phyloP scores from a whole-genome alignment of 2,329 filamentous ascomycete genomes.

The Lachnellula occidentalis region DNA sequence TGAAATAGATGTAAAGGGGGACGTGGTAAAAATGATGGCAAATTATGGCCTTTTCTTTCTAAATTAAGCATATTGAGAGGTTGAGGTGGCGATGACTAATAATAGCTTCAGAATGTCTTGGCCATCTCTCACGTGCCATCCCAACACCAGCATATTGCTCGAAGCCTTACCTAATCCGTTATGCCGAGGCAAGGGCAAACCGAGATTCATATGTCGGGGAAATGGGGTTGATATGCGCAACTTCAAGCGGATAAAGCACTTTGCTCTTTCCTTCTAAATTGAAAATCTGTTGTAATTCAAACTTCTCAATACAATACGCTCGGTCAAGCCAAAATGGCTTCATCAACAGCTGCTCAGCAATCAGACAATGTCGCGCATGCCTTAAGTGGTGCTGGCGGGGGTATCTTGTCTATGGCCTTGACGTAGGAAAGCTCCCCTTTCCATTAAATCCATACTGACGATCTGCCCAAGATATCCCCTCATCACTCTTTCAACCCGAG shows the following conservation, averaged over 20 bases:
- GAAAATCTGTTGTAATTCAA: neutral
- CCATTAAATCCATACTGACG: slow-evolving; percentile 7
- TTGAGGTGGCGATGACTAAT: neutral
- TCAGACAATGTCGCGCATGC: slow-evolving; percentile 97
- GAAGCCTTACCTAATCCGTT: too few relatives aligned
- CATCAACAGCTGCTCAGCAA: slow-evolving; percentile 43
- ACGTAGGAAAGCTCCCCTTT: slow-evolving; percentile 53
- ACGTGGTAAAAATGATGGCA: slow-evolving; percentile 8
- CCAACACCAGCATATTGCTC: neutral
- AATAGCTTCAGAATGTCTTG: neutral
- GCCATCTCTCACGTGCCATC: neutral
- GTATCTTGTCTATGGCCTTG: slow-evolving; percentile 89
- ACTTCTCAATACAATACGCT: neutral
- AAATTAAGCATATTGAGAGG: neutral
- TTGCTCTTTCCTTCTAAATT: slow-evolving; percentile 2
- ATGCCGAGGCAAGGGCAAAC: too few relatives aligned
- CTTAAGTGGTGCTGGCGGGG: slow-evolving; percentile 85
- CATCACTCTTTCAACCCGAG: slow-evolving; percentile 94
- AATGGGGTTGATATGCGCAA: slow-evolving; percentile 13
- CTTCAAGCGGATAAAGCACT: slow-evolving; percentile 4
- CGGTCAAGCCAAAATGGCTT: slow-evolving; percentile 16
- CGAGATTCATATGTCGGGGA: slow-evolving; percentile 3
- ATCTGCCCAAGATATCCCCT: slow-evolving; percentile 70
- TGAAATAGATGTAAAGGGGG: neutral
- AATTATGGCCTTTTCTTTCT: slow-evolving; percentile 18